Conservation (phyloP, 2,329 filamentous ascomycete species). For the Basipetospora sp. region DNA sequence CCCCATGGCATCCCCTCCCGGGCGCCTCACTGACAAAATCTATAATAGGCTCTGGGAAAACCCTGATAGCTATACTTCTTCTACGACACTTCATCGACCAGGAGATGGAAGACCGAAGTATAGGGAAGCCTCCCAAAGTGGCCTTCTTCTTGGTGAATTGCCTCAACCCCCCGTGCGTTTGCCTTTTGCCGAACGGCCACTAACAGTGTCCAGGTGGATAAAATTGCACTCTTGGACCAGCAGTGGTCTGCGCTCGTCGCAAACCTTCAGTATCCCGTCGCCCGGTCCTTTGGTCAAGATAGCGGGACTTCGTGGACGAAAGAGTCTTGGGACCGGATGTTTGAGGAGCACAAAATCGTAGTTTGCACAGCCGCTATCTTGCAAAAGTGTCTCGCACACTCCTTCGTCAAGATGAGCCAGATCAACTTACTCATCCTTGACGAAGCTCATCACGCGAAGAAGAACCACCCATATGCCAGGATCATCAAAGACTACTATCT, state of each 20-base stretch:
- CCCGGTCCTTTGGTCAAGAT: slow-evolving; percentile 61
- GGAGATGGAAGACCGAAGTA: slow-evolving; percentile 56
- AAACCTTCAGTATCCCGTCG: slow-evolving; percentile 65
- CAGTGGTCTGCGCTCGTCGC: slow-evolving; percentile 68
- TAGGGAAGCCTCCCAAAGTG: slow-evolving; percentile 45
- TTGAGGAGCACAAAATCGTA: slow-evolving; percentile 59
- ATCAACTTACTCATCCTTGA: slow-evolving; percentile 91
- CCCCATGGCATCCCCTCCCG: slow-evolving; percentile 7
- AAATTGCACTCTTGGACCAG: slow-evolving; percentile 78
- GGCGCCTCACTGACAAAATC: background rate
- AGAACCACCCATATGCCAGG: slow-evolving; percentile 75
- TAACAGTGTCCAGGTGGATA: slow-evolving; percentile 72
- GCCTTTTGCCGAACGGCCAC: too few relatives aligned
- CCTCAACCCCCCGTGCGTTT: too few relatives aligned
- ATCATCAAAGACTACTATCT: slow-evolving; percentile 83
- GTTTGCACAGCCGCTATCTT: slow-evolving; percentile 88
- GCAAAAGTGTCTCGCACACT: slow-evolving; percentile 59
- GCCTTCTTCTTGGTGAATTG: slow-evolving; percentile 67
- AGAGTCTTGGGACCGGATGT: slow-evolving; percentile 36
- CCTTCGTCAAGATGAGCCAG: slow-evolving; percentile 63
- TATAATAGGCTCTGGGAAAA: slow-evolving; percentile 71
- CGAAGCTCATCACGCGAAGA: slow-evolving; percentile 92
- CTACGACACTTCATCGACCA: slow-evolving; percentile 61
- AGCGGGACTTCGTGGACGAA: slow-evolving; percentile 24
- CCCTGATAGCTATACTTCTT: slow-evolving; percentile 80